Evolutionary conservation across 768 basidiomycete species (phyloP).

Genomic region (Xerocomellus intermedius): DNA sequence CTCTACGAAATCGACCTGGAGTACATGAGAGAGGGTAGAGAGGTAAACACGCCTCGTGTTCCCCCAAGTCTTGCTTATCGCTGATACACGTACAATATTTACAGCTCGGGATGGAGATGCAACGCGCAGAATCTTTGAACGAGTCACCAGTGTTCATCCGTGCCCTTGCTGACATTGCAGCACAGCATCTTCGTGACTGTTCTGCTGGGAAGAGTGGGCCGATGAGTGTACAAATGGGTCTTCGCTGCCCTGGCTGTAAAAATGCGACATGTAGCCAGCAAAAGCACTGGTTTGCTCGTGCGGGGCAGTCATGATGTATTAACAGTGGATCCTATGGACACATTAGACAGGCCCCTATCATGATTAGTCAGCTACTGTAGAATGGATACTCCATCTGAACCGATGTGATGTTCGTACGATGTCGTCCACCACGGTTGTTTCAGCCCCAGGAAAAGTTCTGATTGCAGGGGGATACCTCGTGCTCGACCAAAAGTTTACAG

Average conservation of each 20-base stretch:
- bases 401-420: conserved; percentile 28
- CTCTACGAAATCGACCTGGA: conserved; percentile 95
- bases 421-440: conserved; percentile 65
- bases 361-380: conserved; percentile 28
- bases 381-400: neutral
- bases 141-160: conserved; percentile 95
- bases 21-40: conserved; percentile 84
- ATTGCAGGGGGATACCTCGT: conserved; percentile 97
- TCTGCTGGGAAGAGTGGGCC: conserved; percentile 53
- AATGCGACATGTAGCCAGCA: conserved; percentile 84
- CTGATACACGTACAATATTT: neutral
- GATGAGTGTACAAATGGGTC: conserved; percentile 72
- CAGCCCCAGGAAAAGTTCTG: conserved; percentile 93
- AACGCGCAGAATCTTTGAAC: conserved; percentile 89
- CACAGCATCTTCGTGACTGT: conserved; percentile 71
- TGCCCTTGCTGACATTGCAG: conserved; percentile 88
- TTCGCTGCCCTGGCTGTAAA: conserved; percentile 93
- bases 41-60: conserved; percentile 52
- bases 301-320: conserved; percentile 49
- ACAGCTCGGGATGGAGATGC: conserved; percentile 87
- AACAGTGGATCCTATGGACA: neutral
- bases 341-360: neutral
- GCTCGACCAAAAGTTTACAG: conserved; percentile 82
- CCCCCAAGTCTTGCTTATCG: neutral
- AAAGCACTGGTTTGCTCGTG: conserved; percentile 86